Conservation (phyloP, 305 asterid species). For the Solanum chacoense region DNA sequence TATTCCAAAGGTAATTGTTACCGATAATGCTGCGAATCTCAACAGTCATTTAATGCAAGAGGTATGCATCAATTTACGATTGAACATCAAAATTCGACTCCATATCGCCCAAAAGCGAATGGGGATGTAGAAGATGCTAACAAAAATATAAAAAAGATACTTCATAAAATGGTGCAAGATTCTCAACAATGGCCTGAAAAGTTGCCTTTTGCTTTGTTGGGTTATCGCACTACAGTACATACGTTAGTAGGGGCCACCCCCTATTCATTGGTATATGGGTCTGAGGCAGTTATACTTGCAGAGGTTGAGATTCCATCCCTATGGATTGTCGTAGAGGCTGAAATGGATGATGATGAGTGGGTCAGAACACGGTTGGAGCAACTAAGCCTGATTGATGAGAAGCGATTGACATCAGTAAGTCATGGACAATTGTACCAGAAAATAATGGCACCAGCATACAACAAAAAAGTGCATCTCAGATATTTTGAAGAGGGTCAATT, state of each 20-base stretch:
- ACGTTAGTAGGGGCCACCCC: not conserved
- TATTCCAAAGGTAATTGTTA: not conserved
- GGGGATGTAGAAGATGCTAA: not conserved
- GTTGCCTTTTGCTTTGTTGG: not conserved
- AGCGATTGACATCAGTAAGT: not conserved
- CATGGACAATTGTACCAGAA: not conserved
- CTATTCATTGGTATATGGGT: not conserved
- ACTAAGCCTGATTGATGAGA: not conserved
- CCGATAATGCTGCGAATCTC: not conserved
- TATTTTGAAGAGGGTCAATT: not conserved
- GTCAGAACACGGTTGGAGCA: not conserved
- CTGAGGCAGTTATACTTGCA: not conserved
- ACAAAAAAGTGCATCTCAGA: not conserved
- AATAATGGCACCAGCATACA: not conserved
- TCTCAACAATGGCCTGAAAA: not conserved
- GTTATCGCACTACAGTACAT: not conserved
- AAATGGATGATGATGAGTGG: not conserved
- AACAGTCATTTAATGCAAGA: not conserved
- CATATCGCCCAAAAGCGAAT: not conserved
- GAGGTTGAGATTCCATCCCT: not conserved
- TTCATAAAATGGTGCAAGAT: not conserved
- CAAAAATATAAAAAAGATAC: not conserved
- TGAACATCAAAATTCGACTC: not conserved
- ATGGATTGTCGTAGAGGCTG: not conserved
- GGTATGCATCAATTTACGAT: not conserved